phyloP scores from a whole-genome alignment of 805 yeast genomes.

The Candida coquimbonensis region DNA sequence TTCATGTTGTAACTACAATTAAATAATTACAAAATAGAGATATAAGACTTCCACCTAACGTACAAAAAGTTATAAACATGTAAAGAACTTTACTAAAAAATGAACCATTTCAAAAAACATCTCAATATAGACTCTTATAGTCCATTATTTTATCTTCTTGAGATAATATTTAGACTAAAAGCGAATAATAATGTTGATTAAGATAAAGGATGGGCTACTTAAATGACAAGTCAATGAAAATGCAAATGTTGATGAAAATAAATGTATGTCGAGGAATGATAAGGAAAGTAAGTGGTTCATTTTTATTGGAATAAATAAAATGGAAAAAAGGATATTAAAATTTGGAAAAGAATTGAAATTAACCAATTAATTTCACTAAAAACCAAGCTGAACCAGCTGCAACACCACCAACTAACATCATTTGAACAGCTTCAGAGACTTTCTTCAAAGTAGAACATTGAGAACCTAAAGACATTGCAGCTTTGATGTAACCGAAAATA shows the following conservation, averaged over 20 bases:
- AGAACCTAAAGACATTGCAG: slow-evolving; percentile 76
- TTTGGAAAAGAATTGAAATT: background rate
- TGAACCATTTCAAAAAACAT: background rate
- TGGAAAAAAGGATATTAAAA: background rate
- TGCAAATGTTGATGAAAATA: background rate
- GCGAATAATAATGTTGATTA: too few species aligned
- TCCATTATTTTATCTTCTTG: background rate
- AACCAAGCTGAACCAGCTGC: slow-evolving; percentile 98
- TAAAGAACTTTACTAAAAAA: background rate
- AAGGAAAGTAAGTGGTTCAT: background rate
- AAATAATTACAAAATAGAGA: too few species aligned
- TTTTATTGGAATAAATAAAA: background rate
- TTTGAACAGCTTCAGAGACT: slow-evolving; percentile 75
- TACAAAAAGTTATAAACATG: background rate
- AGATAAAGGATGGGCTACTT: too few species aligned
- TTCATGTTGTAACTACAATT: too few species aligned
- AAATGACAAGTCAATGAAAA: background rate
- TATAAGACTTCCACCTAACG: slow-evolving; percentile 19
- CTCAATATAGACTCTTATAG: background rate
- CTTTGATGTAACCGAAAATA: slow-evolving; percentile 80
- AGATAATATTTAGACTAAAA: background rate
- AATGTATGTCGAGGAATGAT: background rate
- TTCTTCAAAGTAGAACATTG: slow-evolving; percentile 57
- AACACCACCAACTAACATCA: slow-evolving; percentile 92
- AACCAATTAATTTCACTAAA: slow-evolving; percentile 72